phyloP scores from a whole-genome alignment of 1,284 basidiomycete species.

The Phellinidium pouzarii region DNA sequence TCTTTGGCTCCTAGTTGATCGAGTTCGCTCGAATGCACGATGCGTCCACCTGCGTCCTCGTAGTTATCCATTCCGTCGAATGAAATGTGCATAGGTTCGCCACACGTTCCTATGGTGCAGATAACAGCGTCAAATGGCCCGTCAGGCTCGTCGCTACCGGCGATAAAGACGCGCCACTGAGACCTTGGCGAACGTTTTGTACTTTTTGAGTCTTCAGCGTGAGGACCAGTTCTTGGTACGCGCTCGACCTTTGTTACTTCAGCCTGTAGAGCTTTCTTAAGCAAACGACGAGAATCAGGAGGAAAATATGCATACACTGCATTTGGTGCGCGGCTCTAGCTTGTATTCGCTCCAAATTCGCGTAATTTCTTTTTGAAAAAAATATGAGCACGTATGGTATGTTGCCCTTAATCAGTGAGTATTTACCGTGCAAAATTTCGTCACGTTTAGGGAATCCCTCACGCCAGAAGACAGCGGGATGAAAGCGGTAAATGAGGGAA shows the following conservation, averaged over 20 bases:
- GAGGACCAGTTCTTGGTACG: constrained; percentile 25
- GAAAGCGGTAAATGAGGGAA: constrained; percentile 41
- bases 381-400: background rate
- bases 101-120: constrained; percentile 53
- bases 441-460: constrained; percentile 46
- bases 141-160: constrained; percentile 38
- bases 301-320: constrained; percentile 30
- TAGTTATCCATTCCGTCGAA: constrained; percentile 39
- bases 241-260: constrained; percentile 23
- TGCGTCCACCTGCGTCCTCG: constrained; percentile 15
- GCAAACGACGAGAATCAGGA: background rate
- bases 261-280: constrained; percentile 25
- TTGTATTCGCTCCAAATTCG: constrained; percentile 50
- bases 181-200: constrained; percentile 27
- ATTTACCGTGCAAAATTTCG: constrained; percentile 46
- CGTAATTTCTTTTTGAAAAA: constrained; percentile 35
- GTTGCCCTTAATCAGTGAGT: too few species aligned
- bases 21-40: constrained; percentile 19
- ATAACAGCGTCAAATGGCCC: constrained; percentile 53
- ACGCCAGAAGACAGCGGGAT: constrained; percentile 25
- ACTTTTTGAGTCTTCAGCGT: constrained; percentile 15
- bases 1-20: constrained; percentile 19
- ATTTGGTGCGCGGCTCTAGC: constrained; percentile 43
- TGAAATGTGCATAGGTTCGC: constrained; percentile 42
- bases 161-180: constrained; percentile 44